phyloP scores from a whole-genome alignment of 1,139 yeast species.

The Debaryomycetaceae sp. region DNA sequence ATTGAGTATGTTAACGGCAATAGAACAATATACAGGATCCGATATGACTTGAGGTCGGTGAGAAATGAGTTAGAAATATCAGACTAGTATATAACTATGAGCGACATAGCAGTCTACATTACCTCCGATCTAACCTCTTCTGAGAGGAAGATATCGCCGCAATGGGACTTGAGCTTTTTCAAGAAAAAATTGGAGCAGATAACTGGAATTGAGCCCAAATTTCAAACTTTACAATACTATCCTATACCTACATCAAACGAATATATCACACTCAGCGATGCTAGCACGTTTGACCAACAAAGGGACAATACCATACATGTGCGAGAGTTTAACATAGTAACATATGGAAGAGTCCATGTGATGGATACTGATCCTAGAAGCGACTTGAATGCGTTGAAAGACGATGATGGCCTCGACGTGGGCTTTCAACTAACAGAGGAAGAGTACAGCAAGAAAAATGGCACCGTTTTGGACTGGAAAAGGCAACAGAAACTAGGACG shows the following conservation, averaged over 20 bases:
- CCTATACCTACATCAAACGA: slow-evolving; percentile 39
- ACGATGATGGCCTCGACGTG: slow-evolving; percentile 34
- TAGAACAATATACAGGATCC: not conserved
- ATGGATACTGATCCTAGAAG: slow-evolving; percentile 53
- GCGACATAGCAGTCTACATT: slow-evolving; percentile 53
- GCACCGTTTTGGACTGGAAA: slow-evolving; percentile 79
- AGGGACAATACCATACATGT: slow-evolving; percentile 10
- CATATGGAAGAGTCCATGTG: slow-evolving; percentile 49
- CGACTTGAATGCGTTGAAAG: slow-evolving; percentile 34
- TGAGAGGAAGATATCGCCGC: slow-evolving; percentile 63
- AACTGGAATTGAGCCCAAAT: slow-evolving; percentile 71
- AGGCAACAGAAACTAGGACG: slow-evolving; percentile 63
- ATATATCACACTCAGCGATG: slow-evolving; percentile 18
- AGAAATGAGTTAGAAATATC: too few species aligned
- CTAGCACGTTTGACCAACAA: slow-evolving; percentile 15
- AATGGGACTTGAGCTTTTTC: slow-evolving; percentile 58
- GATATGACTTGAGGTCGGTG: too few species aligned
- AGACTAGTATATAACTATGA: slow-evolving; percentile 18
- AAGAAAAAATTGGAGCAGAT: slow-evolving; percentile 60
- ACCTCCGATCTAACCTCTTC: slow-evolving; percentile 69
- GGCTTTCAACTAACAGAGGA: slow-evolving; percentile 59
- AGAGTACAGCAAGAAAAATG: slow-evolving; percentile 58
- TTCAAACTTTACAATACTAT: slow-evolving; percentile 54
- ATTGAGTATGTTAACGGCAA: not conserved
- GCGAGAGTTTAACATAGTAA: slow-evolving; percentile 24